These are phyloP conservation scores for Chaetoceros muelleri DNA, from an alignment of 108 stramenopile genomes.

Conservation along the genomic window DNA sequence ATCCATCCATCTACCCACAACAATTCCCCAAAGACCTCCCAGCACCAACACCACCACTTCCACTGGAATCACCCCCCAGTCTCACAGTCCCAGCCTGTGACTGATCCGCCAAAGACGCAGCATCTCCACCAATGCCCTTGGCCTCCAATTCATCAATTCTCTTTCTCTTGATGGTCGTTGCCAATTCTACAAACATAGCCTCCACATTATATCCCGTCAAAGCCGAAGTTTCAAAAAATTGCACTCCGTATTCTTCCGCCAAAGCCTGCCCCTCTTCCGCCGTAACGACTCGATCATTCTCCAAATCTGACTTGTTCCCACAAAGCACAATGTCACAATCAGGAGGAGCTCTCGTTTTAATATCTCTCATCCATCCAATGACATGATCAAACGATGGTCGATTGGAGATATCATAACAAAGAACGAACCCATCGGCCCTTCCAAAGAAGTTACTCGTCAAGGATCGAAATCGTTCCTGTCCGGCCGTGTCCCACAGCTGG, in stretches of 20 bases:
- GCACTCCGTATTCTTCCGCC: slow-evolving; percentile 89
- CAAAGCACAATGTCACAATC: slow-evolving; percentile 83
- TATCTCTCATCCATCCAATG: slow-evolving; percentile 89
- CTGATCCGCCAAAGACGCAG: slow-evolving; percentile 15
- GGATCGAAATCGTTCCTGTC: slow-evolving; percentile 89
- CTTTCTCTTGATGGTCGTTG: slow-evolving; percentile 81
- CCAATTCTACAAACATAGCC: slow-evolving; percentile 81
- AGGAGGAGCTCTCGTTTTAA: slow-evolving; percentile 82
- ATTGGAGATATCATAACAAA: slow-evolving; percentile 85
- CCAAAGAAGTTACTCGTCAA: slow-evolving; percentile 93
- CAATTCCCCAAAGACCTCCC: not conserved
- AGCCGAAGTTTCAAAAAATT: slow-evolving; percentile 95
- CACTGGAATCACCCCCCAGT: not conserved
- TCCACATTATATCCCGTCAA: slow-evolving; percentile 90
- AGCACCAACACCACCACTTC: not conserved
- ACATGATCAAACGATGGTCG: slow-evolving; percentile 87
- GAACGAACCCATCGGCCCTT: slow-evolving; percentile 86
- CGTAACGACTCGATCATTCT: slow-evolving; percentile 69
- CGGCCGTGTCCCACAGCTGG: slow-evolving; percentile 93
- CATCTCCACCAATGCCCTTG: too few relatives aligned
- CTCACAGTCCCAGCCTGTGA: not conserved
- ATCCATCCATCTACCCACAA: too few relatives aligned
- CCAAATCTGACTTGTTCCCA: slow-evolving; percentile 79
- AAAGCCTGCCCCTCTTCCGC: slow-evolving; percentile 76
- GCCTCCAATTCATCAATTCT: slow-evolving; percentile 69